Base-by-base conservation (phyloP, 2,329 filamentous ascomycete genomes). In the Pleoardoris graminearum region DNA sequence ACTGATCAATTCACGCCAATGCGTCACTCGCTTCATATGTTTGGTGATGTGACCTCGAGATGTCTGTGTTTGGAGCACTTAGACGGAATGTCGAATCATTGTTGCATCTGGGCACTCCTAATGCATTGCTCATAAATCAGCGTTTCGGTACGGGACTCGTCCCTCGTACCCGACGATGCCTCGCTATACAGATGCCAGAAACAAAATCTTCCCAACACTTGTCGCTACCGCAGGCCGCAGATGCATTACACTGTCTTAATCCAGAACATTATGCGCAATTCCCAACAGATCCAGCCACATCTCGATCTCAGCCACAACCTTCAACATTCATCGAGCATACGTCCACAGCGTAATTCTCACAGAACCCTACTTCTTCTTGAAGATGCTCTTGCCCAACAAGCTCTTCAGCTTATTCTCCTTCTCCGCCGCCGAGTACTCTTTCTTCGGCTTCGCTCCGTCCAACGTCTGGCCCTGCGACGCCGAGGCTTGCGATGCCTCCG, bases 401-500 rank as follows among this genome's bases (percentile, higher is more conserved):
- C 60, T 73, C 68, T 74, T 74, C 42, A 76, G 48, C 62, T 73
- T 75, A 29, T 60, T 70, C 58, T 75, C 73, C 62, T 74, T 75
- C 36, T 75, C 73, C 42, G 61, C 69, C 17, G 53, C 55, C 41
- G 63, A 70, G 55, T 63, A 60, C 3, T 53, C 58, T 29, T 57
- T 62, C 55, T 70, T 73, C 50, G 56, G 59, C 65, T 73, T 73
- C 1, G 62, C 67, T 45, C 71, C 63, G 6, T 19, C 38, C 8
- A 25, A 12, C 16, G 29, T 27, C 23, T 44, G 37, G 7, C 48
- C 36, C 8, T 29, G 19, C 11, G 25, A 22, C 1, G 23, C n/a
- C 21, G 35, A 29, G 3, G 33, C 43, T 8, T 35, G 48, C 14
- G 33, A 16, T 8, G 16, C 3, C 16, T 27, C 41, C 11, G 19